Percentiles rank a stretch among this genome's conserved stretches.
These are phyloP conservation scores for Adansonia digitata DNA, from an alignment of 345 rosid species.

Conservation along the genomic window DNA sequence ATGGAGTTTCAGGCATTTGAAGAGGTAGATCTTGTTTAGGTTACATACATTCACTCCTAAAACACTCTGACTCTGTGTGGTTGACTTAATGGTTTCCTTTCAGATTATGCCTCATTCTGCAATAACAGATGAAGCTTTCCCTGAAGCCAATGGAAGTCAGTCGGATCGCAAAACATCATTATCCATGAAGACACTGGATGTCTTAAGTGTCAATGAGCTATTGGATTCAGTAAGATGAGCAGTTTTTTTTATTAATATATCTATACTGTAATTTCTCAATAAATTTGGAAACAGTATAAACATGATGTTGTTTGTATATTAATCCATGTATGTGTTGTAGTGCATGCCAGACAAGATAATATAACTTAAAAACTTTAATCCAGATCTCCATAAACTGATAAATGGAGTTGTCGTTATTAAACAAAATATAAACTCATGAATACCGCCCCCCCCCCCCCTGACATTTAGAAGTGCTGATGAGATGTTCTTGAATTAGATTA, in stretches of 20 bases:
- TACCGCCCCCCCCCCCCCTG: background rate
- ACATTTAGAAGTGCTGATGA: background rate
- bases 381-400: no score
- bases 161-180: conserved; percentile 68
- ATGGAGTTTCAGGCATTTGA: conserved; percentile 55
- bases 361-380: no score
- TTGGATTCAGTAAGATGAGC: conserved; percentile 65
- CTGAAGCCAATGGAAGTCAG: conserved; percentile 69
- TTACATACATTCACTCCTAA: background rate
- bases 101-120: conserved; percentile 60
- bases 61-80: background rate
- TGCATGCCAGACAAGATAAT: no score
- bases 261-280: background rate
- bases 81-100: conserved; percentile 21
- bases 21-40: conserved; percentile 43
- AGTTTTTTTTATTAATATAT: background rate
- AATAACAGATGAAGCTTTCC: conserved; percentile 55
- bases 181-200: conserved; percentile 42
- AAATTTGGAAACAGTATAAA: background rate
- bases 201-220: conserved; percentile 71
- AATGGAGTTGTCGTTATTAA: no score
- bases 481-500: background rate
- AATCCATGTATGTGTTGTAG: no score
- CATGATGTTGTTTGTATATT: no score
- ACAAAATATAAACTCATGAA: background rate